Base-by-base conservation (phyloP, 164 flowering plant species). In the Dillenia suffruticosa region DNA sequence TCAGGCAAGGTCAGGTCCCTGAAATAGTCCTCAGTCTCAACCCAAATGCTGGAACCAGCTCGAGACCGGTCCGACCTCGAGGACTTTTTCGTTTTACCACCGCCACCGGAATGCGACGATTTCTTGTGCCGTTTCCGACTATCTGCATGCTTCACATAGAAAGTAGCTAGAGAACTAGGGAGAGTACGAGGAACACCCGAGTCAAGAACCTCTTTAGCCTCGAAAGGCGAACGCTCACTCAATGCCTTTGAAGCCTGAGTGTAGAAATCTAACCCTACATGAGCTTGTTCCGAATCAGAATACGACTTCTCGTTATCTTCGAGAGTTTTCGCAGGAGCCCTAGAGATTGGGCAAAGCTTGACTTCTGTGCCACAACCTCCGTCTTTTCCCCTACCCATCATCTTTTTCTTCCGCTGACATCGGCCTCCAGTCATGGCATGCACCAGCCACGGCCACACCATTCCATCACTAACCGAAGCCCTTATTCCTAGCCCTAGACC, bases 191-290 rank as follows among this genome's bases (percentile, higher is more conserved):
- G 64, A 58, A 72, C 77, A 74, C 70, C 72, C 45, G 68, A 56
- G 9, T 57, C 63, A 11, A 62, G 24, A 14, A 59, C 79, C 8
- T 84, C 96, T 44, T 84, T 91, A 1, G 70, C 24, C 67, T 95
- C 99, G 58, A 79, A 89, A 0, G 97, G 96, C 32, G 83, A 88
- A 53, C 84, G 82, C 69, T 82, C 87, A 6, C 66, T 68, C 0
- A 95, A 77, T 2, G 82, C 82, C 58, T 95, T 95, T 32, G 62
- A 57, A 10, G 97, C 97, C 71, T 92, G 97, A 8, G 84, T 44
- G 61, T 68, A 88, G 12, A 79, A 76, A 73, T 83, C 91, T 12
- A 87, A 15, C n/a, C 57, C 43, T 57, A 14, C 17, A 16, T 13
- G 46, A 40, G 44, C 40, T 2, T 43, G 9, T 43, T 66, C 56